Conservation (phyloP, 768 basidiomycete species). For the Grammothele lineata region DNA sequence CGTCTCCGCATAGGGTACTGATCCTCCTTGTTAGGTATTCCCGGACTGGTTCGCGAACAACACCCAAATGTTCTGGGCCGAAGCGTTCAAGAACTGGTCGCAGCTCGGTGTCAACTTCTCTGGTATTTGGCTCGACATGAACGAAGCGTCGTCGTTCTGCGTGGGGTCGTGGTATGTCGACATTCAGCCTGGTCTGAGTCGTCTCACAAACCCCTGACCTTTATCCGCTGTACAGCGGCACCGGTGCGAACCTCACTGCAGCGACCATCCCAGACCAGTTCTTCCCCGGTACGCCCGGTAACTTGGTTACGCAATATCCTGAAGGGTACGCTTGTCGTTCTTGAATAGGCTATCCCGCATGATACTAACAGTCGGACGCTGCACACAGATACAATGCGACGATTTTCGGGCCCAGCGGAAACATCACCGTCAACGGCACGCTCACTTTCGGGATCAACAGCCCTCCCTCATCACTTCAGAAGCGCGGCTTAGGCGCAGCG, state of each 20-base stretch:
- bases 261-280: constrained; percentile 51
- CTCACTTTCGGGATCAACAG: constrained; percentile 42
- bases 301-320: constrained; percentile 53
- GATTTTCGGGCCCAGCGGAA: constrained; percentile 64
- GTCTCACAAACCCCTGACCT: neutral
- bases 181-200: no score
- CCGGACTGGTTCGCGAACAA: constrained; percentile 59
- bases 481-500: constrained; percentile 49
- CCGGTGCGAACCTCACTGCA: constrained; percentile 45
- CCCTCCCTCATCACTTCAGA: constrained; percentile 22
- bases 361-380: no score
- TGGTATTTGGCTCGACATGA: constrained; percentile 71
- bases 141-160: constrained; percentile 64
- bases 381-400: constrained; percentile 53
- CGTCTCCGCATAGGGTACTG: constrained; percentile 7
- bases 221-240: constrained; percentile 43
- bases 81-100: constrained; percentile 54
- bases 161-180: constrained; percentile 47
- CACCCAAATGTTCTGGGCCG: constrained; percentile 56
- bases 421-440: constrained; percentile 67
- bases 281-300: constrained; percentile 55
- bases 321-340: constrained; percentile 51
- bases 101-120: constrained; percentile 50
- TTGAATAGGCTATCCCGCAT: no score
- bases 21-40: constrained; percentile 37